Base-by-base conservation (phyloP, 2,329 filamentous ascomycete species). In the Talaromyces sp. region DNA sequence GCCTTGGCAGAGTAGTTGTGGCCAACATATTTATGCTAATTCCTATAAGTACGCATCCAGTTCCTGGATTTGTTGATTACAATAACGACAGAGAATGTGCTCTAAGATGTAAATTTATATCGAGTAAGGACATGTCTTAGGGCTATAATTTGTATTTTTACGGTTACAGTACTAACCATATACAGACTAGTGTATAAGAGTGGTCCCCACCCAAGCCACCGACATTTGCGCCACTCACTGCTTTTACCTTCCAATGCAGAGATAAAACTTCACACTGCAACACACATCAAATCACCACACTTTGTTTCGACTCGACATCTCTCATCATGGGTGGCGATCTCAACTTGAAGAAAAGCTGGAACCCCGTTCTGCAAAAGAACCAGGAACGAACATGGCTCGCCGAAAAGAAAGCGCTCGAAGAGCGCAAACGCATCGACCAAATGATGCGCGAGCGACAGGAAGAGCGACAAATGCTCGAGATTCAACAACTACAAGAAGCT, bases 371-470 rank as follows among this genome's bases (percentile, higher is more conserved):
- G 70, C 88, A 93, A 80, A 91, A 89, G 81, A 99, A 99, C 79
- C 95, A 96, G 83, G 87, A 88, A 78, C 87, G 87, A 76, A 93
- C 97, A 70, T 97, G 91, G 88, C 88, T 94, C 68, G 91, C 96
- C 78, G 93, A 98, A 75, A 89, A 95, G 77, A 91, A 92, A 70
- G 95, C 94, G 3, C 87, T 99, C 13, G 92, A 95, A 62, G 95
- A 99, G 83, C 90, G 95, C 79, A 98, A 98, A 77, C 90, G 90
- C 70, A 96, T 93, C 68, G 92, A 96, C 66, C 91, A 95, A 73
- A 89, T 96, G 67, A 87, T 93, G 73, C 93, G 96, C 73, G 95
- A 99, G 79, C 89, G 96, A 69, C 92, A 93, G 70, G 93, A 98
- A 77, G 96, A 99, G 81, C 89, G 93, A 56, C 89, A 91, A 57